Conservation (phyloP, 495 filamentous ascomycete species). For the Daldinia grandis region DNA sequence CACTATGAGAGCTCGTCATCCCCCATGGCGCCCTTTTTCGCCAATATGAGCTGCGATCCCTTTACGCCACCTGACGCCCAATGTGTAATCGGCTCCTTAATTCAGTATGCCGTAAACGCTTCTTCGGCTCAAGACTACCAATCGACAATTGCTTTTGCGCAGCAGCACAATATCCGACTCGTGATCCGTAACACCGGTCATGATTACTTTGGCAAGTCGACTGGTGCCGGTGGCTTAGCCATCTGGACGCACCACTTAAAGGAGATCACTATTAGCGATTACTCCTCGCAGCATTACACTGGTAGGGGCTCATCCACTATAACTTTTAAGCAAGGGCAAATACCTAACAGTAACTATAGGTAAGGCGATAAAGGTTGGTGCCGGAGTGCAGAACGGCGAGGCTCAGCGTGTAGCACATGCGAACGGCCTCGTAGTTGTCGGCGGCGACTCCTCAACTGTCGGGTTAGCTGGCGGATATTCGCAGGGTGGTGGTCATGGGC, state of each 20-base stretch:
- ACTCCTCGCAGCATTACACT: too few species aligned
- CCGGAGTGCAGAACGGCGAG: slow-evolving; percentile 61
- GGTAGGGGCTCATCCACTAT: slow-evolving; percentile 36
- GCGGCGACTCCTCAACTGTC: slow-evolving; percentile 40
- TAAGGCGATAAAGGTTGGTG: slow-evolving; percentile 53
- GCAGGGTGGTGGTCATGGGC: slow-evolving; percentile 59
- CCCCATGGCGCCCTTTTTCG: slow-evolving; percentile 51
- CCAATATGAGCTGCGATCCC: slow-evolving; percentile 62
- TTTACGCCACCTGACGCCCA: slow-evolving; percentile 44
- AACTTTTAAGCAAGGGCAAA: slow-evolving; percentile 52
- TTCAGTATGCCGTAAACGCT: slow-evolving; percentile 63
- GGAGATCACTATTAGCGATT: slow-evolving; percentile 6
- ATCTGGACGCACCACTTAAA: slow-evolving; percentile 64
- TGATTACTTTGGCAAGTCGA: slow-evolving; percentile 66
- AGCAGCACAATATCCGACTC: slow-evolving; percentile 54
- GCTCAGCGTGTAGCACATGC: slow-evolving; percentile 52
- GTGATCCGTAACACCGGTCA: slow-evolving; percentile 65
- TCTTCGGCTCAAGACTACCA: slow-evolving; percentile 50
- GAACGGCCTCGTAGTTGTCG: slow-evolving; percentile 54
- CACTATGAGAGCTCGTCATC: slow-evolving; percentile 53
- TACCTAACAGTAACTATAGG: slow-evolving; percentile 50
- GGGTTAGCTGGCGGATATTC: slow-evolving; percentile 53
- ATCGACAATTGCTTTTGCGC: slow-evolving; percentile 59
- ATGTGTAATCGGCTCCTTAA: slow-evolving; percentile 68
- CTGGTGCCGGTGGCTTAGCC: slow-evolving; percentile 58